These are phyloP conservation scores for Penicillium paneum DNA, from an alignment of 2,329 filamentous ascomycete genomes.

Conservation along the genomic window DNA sequence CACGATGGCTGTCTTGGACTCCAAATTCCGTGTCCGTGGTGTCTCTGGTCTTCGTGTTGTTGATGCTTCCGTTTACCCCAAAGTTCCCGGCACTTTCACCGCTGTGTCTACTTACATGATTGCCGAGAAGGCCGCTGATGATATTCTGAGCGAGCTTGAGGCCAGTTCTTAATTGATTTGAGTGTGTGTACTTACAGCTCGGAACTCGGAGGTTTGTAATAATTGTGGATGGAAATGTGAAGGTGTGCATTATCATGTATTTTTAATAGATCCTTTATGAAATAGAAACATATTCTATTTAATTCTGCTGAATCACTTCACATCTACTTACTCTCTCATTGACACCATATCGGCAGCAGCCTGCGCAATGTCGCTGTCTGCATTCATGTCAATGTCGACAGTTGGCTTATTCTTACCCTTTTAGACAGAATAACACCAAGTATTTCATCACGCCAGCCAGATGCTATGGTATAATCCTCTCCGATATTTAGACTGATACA, in stretches of 20 bases:
- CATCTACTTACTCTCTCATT: too few species aligned
- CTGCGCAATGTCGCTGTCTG: too few species aligned
- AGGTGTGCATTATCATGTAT: not conserved
- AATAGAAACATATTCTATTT: too few species aligned
- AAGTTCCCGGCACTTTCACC: constrained; percentile 55
- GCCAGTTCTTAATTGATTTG: not conserved
- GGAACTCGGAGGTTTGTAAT: not conserved
- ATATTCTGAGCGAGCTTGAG: constrained; percentile 40
- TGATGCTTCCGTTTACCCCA: constrained; percentile 58
- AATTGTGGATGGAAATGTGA: not conserved
- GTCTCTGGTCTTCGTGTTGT: constrained; percentile 58
- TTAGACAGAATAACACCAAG: too few species aligned
- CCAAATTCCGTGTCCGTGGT: constrained; percentile 56
- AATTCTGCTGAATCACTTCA: too few species aligned
- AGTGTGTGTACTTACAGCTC: not conserved
- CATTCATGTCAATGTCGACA: too few species aligned
- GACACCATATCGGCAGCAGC: too few species aligned
- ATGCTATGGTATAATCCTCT: too few species aligned
- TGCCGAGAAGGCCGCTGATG: constrained; percentile 61
- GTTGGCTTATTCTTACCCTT: too few species aligned
- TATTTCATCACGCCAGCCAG: too few species aligned
- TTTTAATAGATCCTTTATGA: not conserved
- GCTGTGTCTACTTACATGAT: constrained; percentile 55
- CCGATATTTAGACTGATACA: too few species aligned
- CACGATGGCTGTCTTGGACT: constrained; percentile 55